Evolutionary conservation across 345 rosid genomes (phyloP).

Genomic region (Firmiana major): DNA sequence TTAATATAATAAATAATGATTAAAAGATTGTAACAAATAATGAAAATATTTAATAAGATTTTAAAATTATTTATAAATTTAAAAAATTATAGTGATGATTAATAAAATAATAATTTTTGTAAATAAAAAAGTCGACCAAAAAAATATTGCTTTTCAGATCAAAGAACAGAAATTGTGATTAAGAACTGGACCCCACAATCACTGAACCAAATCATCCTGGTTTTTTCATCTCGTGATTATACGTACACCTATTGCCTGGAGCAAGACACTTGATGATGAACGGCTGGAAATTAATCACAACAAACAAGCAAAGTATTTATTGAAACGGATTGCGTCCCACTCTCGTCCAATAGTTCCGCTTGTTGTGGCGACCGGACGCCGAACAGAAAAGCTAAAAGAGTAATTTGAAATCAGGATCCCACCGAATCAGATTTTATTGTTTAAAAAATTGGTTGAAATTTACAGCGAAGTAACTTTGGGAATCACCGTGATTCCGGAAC

Average conservation of each 20-base stretch:
- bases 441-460: too few relatives aligned
- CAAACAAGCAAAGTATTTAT: not conserved
- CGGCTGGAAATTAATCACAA: conserved; percentile 8
- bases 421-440: too few relatives aligned
- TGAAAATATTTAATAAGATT: too few relatives aligned
- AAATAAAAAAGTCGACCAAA: too few relatives aligned
- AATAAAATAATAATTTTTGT: too few relatives aligned
- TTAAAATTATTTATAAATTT: too few relatives aligned
- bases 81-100: too few relatives aligned
- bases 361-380: conserved; percentile 16
- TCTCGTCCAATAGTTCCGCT: not conserved
- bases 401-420: not conserved
- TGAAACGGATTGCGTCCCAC: not conserved
- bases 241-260: not conserved
- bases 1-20: too few relatives aligned
- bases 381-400: not conserved
- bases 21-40: too few relatives aligned
- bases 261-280: conserved; percentile 3
- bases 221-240: not conserved
- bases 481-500: not conserved
- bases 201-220: not conserved
- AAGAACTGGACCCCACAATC: not conserved
- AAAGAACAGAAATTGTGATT: too few relatives aligned
- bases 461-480: not conserved
- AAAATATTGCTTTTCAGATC: too few relatives aligned